Evolutionary conservation across 164 flowering plant genomes (phyloP), one percentile per base, ranked within the genome.

Genomic region (Nelumbo lutea): DNA sequence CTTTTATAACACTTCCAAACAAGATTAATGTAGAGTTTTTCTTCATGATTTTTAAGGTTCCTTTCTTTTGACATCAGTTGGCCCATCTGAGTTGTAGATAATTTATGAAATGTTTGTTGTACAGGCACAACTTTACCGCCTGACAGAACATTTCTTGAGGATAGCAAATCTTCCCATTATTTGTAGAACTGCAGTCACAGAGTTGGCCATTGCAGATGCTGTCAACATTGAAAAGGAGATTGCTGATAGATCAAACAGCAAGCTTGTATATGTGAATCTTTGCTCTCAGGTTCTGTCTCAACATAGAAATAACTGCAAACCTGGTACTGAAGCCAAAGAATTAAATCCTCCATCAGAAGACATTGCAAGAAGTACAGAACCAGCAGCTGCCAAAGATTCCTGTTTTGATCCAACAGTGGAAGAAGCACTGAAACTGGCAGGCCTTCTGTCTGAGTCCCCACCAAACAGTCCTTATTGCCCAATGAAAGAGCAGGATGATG

Each of bases 131-230:
- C 91, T 95, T 73, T 83, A 87, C 75, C 94, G 97, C 67, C 82
- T 95, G 70, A 76, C 91, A 2, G 98, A 95, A 80, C 84, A 83
- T 76, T 86, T 86, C 72, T 76, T 95, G 79, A 84, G 72, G 80
- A 84, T 83, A 73, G 81, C 90, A 71, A 83, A 89, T 81, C 72
- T 88, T 41, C 82, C 88, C 10, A 83, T 77, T 59, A 85, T 87
- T 5, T 74, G 81, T 62, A 82, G 90, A 83, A 83, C 88, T 68
- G 99, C 93, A 70, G 97, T 72, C 39, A 86, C 94, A 42, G 98
- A 92, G 78, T 79, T 95, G 75, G 99, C 98, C 44, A 83, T 92
- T 82, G 98, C 91, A 9, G 98, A 95, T 88, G 96, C 98, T 5
- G 70, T 86, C 73, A 95, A 95, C 69, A 82, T 95, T 73, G 98